Base-by-base conservation (phyloP, 345 rosid genomes). In the Acer campestre region DNA sequence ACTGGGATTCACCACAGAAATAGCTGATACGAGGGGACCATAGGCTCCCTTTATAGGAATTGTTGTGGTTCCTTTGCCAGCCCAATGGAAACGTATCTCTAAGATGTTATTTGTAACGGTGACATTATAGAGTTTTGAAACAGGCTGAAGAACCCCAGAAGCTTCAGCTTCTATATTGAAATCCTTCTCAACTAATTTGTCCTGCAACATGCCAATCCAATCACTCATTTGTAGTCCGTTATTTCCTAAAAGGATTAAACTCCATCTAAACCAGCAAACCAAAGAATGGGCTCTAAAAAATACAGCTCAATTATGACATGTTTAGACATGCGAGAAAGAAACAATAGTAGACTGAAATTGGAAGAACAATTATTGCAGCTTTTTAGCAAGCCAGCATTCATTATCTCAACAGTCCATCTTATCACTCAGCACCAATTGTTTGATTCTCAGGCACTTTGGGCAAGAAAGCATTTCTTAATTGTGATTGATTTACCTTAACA, bases 11-110 rank as follows among this genome's bases (percentile, higher is more conserved):
- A 56, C 79, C 0, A 82, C 89, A 55, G 92, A 84, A 59, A 92
- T 87, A 44, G 95, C 93, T 70, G 95, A 92, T 75, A 90, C 80
- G 20, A 92, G 81, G 79, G 97, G 87, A 29, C 94, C 94, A 75
- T 92, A 90, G 58, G 75, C 67, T 56, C 94, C 89, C 78, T 77
- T 81, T 2, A 0, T 18, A 14, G 94, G 97, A 73, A 88, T 82
- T 65, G 56, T 5, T 0, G 85, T 86, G 0, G 94, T 90, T 71
- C 94, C 97, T 85, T 80, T 89, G 48, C 97, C 97, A 8, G 89
- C 87, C 94, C 91, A 92, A 31, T 80, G 84, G 9, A 92, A 64
- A 14, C 87, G 85, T 29, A 92, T 85, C 82, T 90, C 91, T 71
- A 92, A 74, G 35, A 78, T 82, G 61, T 82, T 53, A 78, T 81